Base-by-base conservation (phyloP, 495 filamentous ascomycete genomes). In the Articulospora tetracladia region DNA sequence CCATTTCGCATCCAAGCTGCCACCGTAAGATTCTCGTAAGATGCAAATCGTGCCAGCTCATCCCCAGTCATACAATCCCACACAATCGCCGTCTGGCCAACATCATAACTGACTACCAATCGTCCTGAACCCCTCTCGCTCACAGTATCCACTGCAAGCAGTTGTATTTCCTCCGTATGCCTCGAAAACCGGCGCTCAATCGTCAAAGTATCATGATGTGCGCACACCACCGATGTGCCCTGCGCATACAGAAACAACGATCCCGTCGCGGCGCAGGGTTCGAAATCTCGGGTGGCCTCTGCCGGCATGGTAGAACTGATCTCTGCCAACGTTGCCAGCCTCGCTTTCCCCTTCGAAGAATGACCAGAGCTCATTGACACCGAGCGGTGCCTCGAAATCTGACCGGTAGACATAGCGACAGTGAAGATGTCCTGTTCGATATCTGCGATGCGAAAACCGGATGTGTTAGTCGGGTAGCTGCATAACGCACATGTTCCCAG, bases 1-100 rank as follows among this genome's bases (percentile, higher is more conserved):
- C 95, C 94, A 77, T 97, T 97, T 50, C 88, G 83, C 94, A 98
- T 97, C 92, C 93, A 98, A 19, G 89, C 79, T 49, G 94, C 94
- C 50, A 90, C 86, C 39, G 82, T 83, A 57, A 98, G 81, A 60
- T 87, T 81, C 69, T 97, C 92, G 68, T 96, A 97, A 0, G 92
- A 91, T 54, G 86, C 86, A 72, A 97, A 97, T 50, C 93, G 81
- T 19, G 94, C 87, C 61, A 97, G 82, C 68, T 96, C 92, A 39
- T 90, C 88, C 30, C 94, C 94, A 0, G 92, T 96, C 73, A 96
- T 84, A 30, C 96, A 79, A 76, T 98, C 93, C 94, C 94, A 98
- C 22, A 98, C 91, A 67, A 98, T 96, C 1, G 92, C 92, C 3
- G 90, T 96, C 73, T 91, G 89, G 26, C 91, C 90, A 27, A 81